A percentile compares a stretch with the other conserved stretches of the same genome.
These are phyloP conservation scores for Eleusine indica DNA, from an alignment of 176 grass and related monocot genomes.

Conservation along the genomic window DNA sequence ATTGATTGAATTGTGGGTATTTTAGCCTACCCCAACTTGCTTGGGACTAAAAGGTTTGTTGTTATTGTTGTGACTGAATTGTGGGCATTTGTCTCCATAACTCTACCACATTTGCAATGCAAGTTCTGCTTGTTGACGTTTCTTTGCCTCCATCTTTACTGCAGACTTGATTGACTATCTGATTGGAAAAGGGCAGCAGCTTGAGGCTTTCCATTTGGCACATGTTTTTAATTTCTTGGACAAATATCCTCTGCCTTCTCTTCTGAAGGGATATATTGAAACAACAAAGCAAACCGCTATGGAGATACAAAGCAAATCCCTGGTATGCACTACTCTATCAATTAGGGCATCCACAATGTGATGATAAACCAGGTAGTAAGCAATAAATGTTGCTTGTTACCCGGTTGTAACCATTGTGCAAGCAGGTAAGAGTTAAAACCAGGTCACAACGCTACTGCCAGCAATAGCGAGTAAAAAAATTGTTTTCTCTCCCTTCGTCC, in stretches of 20 bases:
- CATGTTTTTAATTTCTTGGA: conserved; percentile 43
- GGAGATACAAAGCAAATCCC: conserved; percentile 30
- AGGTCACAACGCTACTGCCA: no score
- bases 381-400: no score
- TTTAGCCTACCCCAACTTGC: background rate
- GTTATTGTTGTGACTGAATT: background rate
- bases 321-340: conserved; percentile 30
- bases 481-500: no score
- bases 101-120: background rate
- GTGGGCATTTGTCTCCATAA: background rate
- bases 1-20: background rate
- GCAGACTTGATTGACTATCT: conserved; percentile 62
- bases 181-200: conserved; percentile 45
- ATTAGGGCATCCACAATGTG: background rate
- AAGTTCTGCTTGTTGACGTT: conserved; percentile 28
- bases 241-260: conserved; percentile 44
- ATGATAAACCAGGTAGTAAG: no score
- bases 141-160: conserved; percentile 30
- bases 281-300: conserved; percentile 42
- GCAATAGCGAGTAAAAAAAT: no score
- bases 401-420: no score
- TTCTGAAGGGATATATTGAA: conserved; percentile 53
- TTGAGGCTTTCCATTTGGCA: conserved; percentile 29
- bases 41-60: no score
- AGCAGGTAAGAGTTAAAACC: no score